Evolutionary conservation across 1,284 basidiomycete species (phyloP).

Genomic region (Schizopora paradoxa): DNA sequence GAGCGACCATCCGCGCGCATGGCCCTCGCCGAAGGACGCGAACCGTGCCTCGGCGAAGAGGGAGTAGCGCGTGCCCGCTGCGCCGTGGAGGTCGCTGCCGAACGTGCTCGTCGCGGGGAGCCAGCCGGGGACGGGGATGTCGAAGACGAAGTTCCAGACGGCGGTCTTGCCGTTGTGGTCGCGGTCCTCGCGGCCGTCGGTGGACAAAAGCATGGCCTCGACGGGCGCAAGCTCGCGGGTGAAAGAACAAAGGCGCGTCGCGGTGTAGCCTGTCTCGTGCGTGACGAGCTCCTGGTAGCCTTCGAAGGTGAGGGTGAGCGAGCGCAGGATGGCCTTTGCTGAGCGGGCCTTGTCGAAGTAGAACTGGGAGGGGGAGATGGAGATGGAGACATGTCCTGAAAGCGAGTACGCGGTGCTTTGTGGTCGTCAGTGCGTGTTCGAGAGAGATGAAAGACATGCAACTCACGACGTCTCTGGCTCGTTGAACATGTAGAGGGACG

Average conservation of each 20-base stretch:
- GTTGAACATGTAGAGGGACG: slow-evolving; percentile 60
- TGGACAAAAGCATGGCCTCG: slow-evolving; percentile 53
- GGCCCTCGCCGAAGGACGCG: slow-evolving; percentile 36
- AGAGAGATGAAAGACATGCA: not conserved
- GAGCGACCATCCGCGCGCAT: slow-evolving; percentile 36
- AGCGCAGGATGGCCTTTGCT: slow-evolving; percentile 52
- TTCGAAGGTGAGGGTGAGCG: slow-evolving; percentile 66
- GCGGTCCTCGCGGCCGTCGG: slow-evolving; percentile 47
- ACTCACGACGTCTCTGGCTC: slow-evolving; percentile 61
- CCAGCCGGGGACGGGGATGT: slow-evolving; percentile 73
- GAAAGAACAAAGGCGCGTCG: slow-evolving; percentile 59
- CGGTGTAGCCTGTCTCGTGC: slow-evolving; percentile 53
- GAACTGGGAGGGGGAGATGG: slow-evolving; percentile 45
- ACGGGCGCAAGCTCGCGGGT: slow-evolving; percentile 52
- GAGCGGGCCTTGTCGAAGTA: slow-evolving; percentile 45
- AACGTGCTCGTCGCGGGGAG: slow-evolving; percentile 53
- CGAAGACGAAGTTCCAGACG: slow-evolving; percentile 67
- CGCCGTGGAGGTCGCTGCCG: slow-evolving; percentile 35
- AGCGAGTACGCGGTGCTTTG: slow-evolving; percentile 69
- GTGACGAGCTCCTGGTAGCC: slow-evolving; percentile 67
- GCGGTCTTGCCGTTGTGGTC: slow-evolving; percentile 42
- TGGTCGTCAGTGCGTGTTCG: too few species aligned
- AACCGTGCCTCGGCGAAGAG: slow-evolving; percentile 64
- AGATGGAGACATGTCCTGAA: slow-evolving; percentile 64
- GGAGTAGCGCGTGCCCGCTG: slow-evolving; percentile 56